A percentile compares a stretch with the other conserved stretches of the same genome.
Evolutionary conservation across 163 green algal genomes (phyloP).

Genomic region (Coccomyxa subellipsoidea): DNA sequence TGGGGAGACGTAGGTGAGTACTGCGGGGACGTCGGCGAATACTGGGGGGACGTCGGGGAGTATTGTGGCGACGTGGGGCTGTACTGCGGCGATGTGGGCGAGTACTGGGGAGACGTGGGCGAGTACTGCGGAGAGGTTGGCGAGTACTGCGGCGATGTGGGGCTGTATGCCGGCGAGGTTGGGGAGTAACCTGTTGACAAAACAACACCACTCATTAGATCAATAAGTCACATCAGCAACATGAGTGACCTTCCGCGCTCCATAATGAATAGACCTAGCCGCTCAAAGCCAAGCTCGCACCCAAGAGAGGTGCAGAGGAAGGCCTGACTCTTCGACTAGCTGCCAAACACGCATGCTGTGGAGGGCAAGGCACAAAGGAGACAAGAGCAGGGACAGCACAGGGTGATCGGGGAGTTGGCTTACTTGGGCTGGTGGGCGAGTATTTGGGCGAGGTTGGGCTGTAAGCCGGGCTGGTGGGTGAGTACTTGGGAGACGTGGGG

Average conservation of each 20-base stretch:
- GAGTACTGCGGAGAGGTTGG: constrained; percentile 57
- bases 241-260: too few species aligned
- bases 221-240: too few species aligned
- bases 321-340: too few species aligned
- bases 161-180: constrained; percentile 53
- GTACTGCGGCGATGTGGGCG: constrained; percentile 59
- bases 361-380: too few species aligned
- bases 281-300: too few species aligned
- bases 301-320: too few species aligned
- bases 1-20: constrained; percentile 59
- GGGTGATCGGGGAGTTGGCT: constrained; percentile 51
- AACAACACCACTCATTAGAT: too few species aligned
- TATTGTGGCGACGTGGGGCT: constrained; percentile 54
- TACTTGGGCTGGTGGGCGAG: constrained; percentile 55
- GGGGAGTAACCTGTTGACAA: constrained; percentile 52
- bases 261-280: too few species aligned
- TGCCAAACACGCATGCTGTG: too few species aligned
- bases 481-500: constrained; percentile 65
- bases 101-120: constrained; percentile 62
- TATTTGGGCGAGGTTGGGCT: constrained; percentile 56
- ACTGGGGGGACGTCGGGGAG: constrained; percentile 19
- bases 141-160: constrained; percentile 59
- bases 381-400: background rate
- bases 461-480: constrained; percentile 61
- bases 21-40: constrained; percentile 31